Conservation (phyloP, 441 rosid genomes). For the Erysimum cheiri region DNA sequence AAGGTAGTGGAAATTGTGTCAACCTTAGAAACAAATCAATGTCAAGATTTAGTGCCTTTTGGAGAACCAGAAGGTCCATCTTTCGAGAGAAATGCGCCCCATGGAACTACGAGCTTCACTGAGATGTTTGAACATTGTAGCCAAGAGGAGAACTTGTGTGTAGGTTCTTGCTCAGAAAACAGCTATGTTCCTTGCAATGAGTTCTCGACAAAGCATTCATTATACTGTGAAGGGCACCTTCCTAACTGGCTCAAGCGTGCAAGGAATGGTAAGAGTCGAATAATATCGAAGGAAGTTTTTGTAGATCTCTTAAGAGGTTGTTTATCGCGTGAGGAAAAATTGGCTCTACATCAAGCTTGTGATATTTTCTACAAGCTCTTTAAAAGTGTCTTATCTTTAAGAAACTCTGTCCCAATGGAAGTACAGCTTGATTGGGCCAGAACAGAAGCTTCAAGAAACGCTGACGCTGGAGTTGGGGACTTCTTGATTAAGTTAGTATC, state of each 20-base stretch:
- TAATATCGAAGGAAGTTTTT: constrained; percentile 93
- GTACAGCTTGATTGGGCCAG: constrained; percentile 96
- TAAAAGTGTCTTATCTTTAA: constrained; percentile 82
- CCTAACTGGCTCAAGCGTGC: constrained; percentile 99
- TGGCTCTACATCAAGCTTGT: constrained; percentile 89
- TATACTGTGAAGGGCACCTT: constrained; percentile 92
- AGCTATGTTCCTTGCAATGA: constrained; percentile 63
- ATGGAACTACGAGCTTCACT: constrained; percentile 48
- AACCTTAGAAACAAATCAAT: constrained; percentile 50
- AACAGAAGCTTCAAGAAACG: constrained; percentile 79
- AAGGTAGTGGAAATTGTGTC: constrained; percentile 56
- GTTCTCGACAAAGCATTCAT: constrained; percentile 70
- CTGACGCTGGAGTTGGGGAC: constrained; percentile 58
- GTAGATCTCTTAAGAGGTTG: constrained; percentile 73
- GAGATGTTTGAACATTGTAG: constrained; percentile 59
- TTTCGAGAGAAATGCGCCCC: constrained; percentile 45
- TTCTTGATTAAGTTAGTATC: constrained; percentile 75
- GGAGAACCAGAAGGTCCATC: constrained; percentile 58
- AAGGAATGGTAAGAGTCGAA: constrained; percentile 96
- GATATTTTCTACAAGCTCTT: constrained; percentile 94
- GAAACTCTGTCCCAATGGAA: constrained; percentile 97
- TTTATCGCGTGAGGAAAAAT: constrained; percentile 64
- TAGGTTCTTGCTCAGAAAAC: constrained; percentile 63
- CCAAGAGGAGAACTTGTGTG: constrained; percentile 54
- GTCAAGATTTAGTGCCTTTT: constrained; percentile 60